A percentile compares a stretch with the other conserved stretches of the same genome.
Conservation (phyloP, 495 filamentous ascomycete species). For the Trichoderma asperelloides region DNA sequence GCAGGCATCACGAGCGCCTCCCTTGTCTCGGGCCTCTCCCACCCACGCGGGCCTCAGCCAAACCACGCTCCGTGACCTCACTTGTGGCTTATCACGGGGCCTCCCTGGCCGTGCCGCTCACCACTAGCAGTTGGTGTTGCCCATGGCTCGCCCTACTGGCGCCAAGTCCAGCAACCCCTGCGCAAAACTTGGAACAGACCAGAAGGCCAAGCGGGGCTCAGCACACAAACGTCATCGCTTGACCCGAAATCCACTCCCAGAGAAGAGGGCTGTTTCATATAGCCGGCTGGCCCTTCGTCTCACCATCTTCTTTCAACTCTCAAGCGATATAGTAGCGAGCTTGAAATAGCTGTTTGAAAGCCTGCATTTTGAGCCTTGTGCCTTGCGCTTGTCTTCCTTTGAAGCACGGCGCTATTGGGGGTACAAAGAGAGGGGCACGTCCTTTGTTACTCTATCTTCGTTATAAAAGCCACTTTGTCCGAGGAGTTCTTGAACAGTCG, state of each 20-base stretch:
- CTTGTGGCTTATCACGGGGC: conserved; percentile 6
- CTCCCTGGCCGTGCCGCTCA: not conserved
- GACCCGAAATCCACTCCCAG: not conserved
- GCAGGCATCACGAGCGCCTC: not conserved
- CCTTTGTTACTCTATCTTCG: not conserved
- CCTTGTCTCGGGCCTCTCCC: not conserved
- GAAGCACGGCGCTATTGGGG: no score
- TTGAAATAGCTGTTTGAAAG: not conserved
- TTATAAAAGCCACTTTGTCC: not conserved
- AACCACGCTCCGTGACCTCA: not conserved
- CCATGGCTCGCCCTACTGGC: not conserved
- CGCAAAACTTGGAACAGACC: not conserved
- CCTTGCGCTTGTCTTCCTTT: no score
- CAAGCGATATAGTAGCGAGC: not conserved
- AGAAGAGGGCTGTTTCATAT: not conserved
- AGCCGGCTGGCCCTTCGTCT: not conserved
- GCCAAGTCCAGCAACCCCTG: not conserved
- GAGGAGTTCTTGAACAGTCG: not conserved
- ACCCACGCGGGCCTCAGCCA: no score
- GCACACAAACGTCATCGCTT: conserved; percentile 4
- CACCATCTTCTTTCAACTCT: not conserved
- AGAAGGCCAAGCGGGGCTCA: conserved; percentile 3
- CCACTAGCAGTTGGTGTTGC: not conserved
- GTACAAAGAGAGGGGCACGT: not conserved
- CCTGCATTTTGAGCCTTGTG: not conserved